These are phyloP conservation scores for Epichloe coenophiala DNA, from an alignment of 2,329 filamentous ascomycete species.

Conservation along the genomic window DNA sequence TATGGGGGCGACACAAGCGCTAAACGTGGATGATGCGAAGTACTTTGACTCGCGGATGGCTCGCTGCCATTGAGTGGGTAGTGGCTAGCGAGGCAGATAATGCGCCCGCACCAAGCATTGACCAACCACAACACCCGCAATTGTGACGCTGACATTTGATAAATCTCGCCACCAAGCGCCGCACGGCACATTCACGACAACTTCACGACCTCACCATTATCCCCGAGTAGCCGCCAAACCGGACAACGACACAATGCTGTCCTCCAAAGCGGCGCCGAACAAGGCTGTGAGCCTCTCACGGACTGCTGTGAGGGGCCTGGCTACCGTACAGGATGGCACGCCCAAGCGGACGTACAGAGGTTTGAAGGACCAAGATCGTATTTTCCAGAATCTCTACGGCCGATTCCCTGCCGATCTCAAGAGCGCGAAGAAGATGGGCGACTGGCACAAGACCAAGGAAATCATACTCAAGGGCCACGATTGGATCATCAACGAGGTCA, in stretches of 20 bases:
- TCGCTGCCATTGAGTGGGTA: slow-evolving; percentile 5
- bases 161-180: slow-evolving; percentile 22
- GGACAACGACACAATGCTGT: slow-evolving; percentile 28
- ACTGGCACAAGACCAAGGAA: slow-evolving; percentile 99
- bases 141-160: slow-evolving; percentile 22
- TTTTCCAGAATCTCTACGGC: slow-evolving; percentile 97
- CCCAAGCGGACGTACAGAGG: slow-evolving; percentile 68
- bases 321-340: slow-evolving; percentile 62
- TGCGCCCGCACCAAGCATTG: slow-evolving; percentile 20
- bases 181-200: slow-evolving; percentile 17
- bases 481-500: slow-evolving; percentile 97
- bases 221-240: slow-evolving; percentile 10
- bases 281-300: slow-evolving; percentile 27
- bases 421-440: slow-evolving; percentile 92
- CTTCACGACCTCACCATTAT: slow-evolving; percentile 13
- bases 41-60: background rate
- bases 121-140: slow-evolving; percentile 27
- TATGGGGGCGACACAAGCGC: background rate
- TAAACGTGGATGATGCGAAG: background rate
- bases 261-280: slow-evolving; percentile 27
- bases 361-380: slow-evolving; percentile 90
- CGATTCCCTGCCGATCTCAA: slow-evolving; percentile 85
- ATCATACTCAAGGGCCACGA: slow-evolving; percentile 95
- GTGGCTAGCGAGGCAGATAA: slow-evolving; percentile 17
- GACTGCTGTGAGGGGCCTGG: slow-evolving; percentile 52